These are phyloP conservation scores for Protostelium mycophagum DNA, from an alignment of 78 protist species.

Conservation along the genomic window DNA sequence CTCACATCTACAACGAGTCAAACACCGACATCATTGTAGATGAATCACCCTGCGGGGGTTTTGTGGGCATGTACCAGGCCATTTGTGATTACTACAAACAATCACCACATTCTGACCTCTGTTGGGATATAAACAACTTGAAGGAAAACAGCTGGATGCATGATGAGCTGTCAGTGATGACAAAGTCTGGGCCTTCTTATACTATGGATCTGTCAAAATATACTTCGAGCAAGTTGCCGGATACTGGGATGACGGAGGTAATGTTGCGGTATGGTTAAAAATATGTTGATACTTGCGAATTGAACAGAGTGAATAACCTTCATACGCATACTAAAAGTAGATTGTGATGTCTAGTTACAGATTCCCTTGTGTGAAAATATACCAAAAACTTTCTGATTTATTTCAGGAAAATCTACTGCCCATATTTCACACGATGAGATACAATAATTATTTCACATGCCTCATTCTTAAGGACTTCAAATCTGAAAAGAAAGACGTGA, in stretches of 20 bases:
- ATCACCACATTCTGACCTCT: constrained; percentile 26
- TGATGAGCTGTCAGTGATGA: background rate
- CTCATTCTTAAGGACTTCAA: background rate
- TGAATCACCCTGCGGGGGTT: constrained; percentile 68
- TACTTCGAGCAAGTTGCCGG: background rate
- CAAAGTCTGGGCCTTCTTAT: background rate
- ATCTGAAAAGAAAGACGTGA: background rate
- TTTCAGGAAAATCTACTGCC: background rate
- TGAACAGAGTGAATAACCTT: background rate
- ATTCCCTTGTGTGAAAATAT: no score
- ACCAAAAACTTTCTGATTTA: no score
- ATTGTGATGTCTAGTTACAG: no score
- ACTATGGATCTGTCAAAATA: background rate
- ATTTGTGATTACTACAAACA: constrained; percentile 16
- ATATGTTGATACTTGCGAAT: background rate
- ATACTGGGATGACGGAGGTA: background rate
- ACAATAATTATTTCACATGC: background rate
- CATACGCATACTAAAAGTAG: no score
- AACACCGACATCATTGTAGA: background rate
- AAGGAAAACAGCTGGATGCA: background rate
- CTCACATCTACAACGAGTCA: no score
- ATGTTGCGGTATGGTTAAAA: no score
- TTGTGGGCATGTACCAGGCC: constrained; percentile 46
- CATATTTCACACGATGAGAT: background rate
- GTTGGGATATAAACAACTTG: constrained; percentile 46